Base-by-base conservation (phyloP, 306 rosid genomes). In the Cucurbita maxima region DNA sequence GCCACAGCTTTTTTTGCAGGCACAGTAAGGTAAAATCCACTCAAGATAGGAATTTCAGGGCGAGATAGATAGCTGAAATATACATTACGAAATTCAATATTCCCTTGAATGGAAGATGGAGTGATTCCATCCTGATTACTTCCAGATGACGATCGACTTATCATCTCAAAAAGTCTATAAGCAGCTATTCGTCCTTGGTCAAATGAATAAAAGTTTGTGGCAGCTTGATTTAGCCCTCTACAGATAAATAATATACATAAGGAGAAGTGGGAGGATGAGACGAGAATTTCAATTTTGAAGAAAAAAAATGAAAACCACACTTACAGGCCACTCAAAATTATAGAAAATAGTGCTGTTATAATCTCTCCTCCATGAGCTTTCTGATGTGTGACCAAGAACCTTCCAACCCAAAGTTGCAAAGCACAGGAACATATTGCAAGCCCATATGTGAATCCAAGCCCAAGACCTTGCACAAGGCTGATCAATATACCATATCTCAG, bases 341-440 rank as follows among this genome's bases (percentile, higher is more conserved):
- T 86, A 84, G 99, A 90, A 85, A 95, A 95, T 38, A 95, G 80
- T 71, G 99, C 97, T 63, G 99, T 89, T 73, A 95, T 36, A 80
- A 95, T 87, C 89, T 91, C 96, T 81, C 99, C 99, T 61, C 99
- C 99, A 44, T 95, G 96, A 82, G 96, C 99, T 57, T 76, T 77
- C 59, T 16, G 30, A 38, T 67, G 76, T 10, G 79, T 48, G 78
- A 95, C 87, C 82, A 95, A 86, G 79, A 95, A 81, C 86, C 93
- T 89, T 83, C 99, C 99, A 81, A 95, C 94, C 99, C 99, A 95
- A 77, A 95, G 87, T 87, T 95, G 99, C 71, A 95, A 83, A 78
- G 99, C 99, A 87, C 99, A 95, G 43, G 99, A 95, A 84, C 99
- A 95, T 76, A 95, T 95, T 71, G 99, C 99, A 81, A 95, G 97